Evolutionary conservation across 2,329 filamentous ascomycete species (phyloP).

Genomic region (Keithomyces neogunnii): DNA sequence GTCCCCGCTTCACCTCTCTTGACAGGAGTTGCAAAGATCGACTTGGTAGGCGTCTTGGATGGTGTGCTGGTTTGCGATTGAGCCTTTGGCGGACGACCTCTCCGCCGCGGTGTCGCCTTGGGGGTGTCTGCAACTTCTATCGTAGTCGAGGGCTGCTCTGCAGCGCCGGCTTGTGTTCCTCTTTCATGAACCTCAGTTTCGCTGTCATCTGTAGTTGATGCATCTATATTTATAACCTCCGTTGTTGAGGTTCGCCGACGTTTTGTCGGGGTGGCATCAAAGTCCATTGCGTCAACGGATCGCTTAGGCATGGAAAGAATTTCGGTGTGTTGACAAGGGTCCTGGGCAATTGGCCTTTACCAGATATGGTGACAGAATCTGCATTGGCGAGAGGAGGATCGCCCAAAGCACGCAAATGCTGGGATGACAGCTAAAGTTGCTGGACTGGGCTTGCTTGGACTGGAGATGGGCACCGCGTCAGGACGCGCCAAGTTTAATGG

Average conservation of each 20-base stretch:
- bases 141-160: not conserved
- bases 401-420: too few species aligned
- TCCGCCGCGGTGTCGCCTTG: constrained; percentile 20
- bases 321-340: not conserved
- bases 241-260: constrained; percentile 17
- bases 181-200: constrained; percentile 3
- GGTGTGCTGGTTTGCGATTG: constrained; percentile 21
- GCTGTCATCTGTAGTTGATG: constrained; percentile 5
- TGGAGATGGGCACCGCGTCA: too few species aligned
- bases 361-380: constrained; percentile 7
- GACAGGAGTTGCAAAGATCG: constrained; percentile 28
- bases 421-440: too few species aligned
- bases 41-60: constrained; percentile 16
- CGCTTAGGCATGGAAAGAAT: constrained; percentile 12
- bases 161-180: not conserved
- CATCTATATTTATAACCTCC: constrained; percentile 3
- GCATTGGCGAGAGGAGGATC: not conserved
- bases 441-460: too few species aligned
- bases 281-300: constrained; percentile 17
- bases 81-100: constrained; percentile 22
- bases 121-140: constrained; percentile 7
- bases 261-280: constrained; percentile 23
- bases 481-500: not conserved
- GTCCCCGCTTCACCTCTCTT: constrained; percentile 25
- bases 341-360: not conserved